Conservation (phyloP, 1,139 yeast genomes). For the Geotrichum bryndzae region DNA sequence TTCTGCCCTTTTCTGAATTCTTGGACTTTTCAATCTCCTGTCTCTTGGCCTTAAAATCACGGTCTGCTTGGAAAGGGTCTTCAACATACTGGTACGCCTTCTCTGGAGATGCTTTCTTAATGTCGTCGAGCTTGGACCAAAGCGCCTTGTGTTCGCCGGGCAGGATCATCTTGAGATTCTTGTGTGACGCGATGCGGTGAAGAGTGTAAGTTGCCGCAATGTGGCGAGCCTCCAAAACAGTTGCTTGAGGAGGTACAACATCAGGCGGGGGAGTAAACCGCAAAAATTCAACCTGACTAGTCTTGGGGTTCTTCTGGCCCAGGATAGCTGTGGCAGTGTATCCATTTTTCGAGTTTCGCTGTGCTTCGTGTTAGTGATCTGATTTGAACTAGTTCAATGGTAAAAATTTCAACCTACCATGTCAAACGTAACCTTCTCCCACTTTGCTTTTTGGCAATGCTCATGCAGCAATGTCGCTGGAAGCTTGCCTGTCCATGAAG, state of each 20-base stretch:
- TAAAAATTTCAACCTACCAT: constrained; percentile 42
- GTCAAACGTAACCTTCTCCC: constrained; percentile 81
- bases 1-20: constrained; percentile 18
- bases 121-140: constrained; percentile 68
- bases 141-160: constrained; percentile 75
- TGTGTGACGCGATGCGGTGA: constrained; percentile 70
- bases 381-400: not conserved
- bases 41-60: constrained; percentile 40
- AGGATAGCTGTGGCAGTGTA: constrained; percentile 37
- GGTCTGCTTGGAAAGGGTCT: constrained; percentile 63
- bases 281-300: constrained; percentile 57
- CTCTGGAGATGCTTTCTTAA: constrained; percentile 29
- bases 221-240: constrained; percentile 86
- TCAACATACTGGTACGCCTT: constrained; percentile 42
- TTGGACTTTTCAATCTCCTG: constrained; percentile 20
- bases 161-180: constrained; percentile 78
- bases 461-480: constrained; percentile 86
- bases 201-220: constrained; percentile 83
- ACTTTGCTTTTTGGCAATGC: constrained; percentile 78
- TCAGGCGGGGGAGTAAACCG: constrained; percentile 55
- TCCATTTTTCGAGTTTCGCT: constrained; percentile 2
- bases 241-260: constrained; percentile 56
- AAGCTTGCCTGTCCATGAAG: constrained; percentile 89
- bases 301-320: constrained; percentile 74
- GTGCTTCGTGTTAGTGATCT: not conserved